Evolutionary conservation across 2,329 filamentous ascomycete genomes (phyloP).

Genomic region (Scytalidium sp.): DNA sequence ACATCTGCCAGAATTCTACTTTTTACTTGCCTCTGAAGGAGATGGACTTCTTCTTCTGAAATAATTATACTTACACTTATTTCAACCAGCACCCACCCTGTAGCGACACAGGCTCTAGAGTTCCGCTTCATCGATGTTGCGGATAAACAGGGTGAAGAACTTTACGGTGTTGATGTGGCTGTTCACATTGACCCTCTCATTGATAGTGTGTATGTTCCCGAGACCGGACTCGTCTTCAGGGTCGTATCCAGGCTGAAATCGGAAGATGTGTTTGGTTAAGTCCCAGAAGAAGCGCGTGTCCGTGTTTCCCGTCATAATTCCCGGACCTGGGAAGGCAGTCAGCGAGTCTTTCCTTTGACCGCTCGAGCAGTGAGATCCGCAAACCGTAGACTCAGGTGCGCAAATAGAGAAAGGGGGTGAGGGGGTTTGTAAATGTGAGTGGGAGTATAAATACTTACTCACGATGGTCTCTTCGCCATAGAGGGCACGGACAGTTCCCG

Average conservation of each 20-base stretch:
- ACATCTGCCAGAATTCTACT: no score
- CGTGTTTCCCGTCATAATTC: conserved; percentile 6
- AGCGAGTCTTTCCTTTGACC: neutral
- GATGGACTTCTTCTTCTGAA: no score
- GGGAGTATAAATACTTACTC: neutral
- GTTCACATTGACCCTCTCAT: conserved; percentile 33
- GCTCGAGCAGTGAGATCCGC: neutral
- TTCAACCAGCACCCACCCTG: no score
- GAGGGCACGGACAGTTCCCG: neutral
- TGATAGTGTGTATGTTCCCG: conserved; percentile 32
- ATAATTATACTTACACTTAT: no score
- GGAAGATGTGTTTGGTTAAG: conserved; percentile 33
- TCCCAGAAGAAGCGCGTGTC: conserved; percentile 12
- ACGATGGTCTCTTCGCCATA: conserved; percentile 1
- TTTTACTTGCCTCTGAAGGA: no score
- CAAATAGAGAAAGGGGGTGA: no score
- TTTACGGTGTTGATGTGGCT: conserved; percentile 30
- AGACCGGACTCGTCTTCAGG: conserved; percentile 7
- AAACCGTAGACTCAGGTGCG: no score
- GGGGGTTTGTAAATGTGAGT: neutral
- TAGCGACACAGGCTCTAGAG: conserved; percentile 16
- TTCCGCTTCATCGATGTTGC: conserved; percentile 30
- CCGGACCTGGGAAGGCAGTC: neutral
- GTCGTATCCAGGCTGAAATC: conserved; percentile 26
- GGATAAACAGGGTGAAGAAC: conserved; percentile 34